Base-by-base conservation (phyloP, 805 yeast genomes). In the Lachancea sp. region DNA sequence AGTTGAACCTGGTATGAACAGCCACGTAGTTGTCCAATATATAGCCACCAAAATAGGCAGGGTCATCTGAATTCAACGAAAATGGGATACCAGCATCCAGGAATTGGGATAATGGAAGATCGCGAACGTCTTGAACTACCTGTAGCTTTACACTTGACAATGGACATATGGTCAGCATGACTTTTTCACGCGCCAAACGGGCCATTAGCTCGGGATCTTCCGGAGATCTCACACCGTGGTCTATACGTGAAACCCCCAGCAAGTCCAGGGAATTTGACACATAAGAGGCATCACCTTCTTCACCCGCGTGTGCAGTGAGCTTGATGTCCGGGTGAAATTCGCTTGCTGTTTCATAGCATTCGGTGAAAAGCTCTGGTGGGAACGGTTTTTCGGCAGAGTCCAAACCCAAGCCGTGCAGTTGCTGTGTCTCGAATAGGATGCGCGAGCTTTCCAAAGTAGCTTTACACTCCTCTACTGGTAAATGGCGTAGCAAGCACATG, bases 251-350 rank as follows among this genome's bases (percentile, higher is more conserved):
- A 19, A 75, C 84, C 1, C 75, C 69, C 43, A 82, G 69, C 34
- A 68, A 42, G 51, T 81, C 80, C 45, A 84, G 63, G 2, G 92
- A 65, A 39, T 69, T 70, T 8, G 64, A 43, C 20, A 84, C 83
- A 49, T 68, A 83, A n/a, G 75, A 71, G 30, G 86, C 78, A 47
- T 81, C 85, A 39, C 90, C 94, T 66, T 85, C 94, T 63, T 85
- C 95, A 52, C 95, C 95, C 2, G 92, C 94, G 55, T 85, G 95
- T 2, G 95, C 90, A 26, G 94, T 85, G 40, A 82, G 68, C 29
- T 77, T 72, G 41, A 80, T 71, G 18, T 73, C 63, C 18, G 80
- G 76, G 53, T 68, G 74, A 30, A 67, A 55, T 18, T 67, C 63
- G 40, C 66, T 68, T 6, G 83, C 71, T 16, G 58, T 52, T 8